Evolutionary conservation across 2,329 filamentous ascomycete species (phyloP).

Genomic region (Calonectria pseudoturangicola): DNA sequence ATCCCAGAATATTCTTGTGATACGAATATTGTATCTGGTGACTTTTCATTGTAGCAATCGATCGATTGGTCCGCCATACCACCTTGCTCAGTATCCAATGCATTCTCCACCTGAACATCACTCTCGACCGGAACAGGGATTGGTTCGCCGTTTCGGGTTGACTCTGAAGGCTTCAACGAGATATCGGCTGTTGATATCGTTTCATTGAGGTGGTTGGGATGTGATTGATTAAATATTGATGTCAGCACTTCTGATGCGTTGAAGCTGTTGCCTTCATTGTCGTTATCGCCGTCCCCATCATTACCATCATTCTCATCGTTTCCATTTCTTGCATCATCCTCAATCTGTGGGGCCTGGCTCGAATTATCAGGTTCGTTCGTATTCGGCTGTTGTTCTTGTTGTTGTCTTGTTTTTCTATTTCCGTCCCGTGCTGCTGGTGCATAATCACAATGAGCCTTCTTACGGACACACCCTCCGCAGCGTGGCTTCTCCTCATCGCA

Average conservation of each 20-base stretch:
- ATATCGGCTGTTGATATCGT: not conserved
- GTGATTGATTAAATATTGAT: not conserved
- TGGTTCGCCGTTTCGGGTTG: not conserved
- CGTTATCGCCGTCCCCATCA: not conserved
- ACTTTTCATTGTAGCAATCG: not conserved
- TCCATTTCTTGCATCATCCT: not conserved
- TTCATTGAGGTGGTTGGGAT: not conserved
- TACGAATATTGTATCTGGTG: not conserved
- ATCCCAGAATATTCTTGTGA: not conserved
- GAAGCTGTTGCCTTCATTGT: not conserved
- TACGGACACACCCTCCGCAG: constrained; percentile 42
- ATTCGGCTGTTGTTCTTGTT: not conserved
- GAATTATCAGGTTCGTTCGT: not conserved
- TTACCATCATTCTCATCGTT: not conserved
- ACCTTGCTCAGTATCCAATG: not conserved
- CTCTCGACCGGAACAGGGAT: not conserved
- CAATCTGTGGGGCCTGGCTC: not conserved
- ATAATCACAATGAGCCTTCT: not conserved
- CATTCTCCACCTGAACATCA: not conserved
- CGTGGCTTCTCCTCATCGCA: constrained; percentile 38
- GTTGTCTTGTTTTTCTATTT: not conserved
- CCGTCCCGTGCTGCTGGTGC: not conserved
- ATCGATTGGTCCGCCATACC: not conserved
- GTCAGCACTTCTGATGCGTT: not conserved
- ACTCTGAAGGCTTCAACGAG: not conserved